Base-by-base conservation (phyloP, 2,329 filamentous ascomycete species). In the Penicillium italicum region DNA sequence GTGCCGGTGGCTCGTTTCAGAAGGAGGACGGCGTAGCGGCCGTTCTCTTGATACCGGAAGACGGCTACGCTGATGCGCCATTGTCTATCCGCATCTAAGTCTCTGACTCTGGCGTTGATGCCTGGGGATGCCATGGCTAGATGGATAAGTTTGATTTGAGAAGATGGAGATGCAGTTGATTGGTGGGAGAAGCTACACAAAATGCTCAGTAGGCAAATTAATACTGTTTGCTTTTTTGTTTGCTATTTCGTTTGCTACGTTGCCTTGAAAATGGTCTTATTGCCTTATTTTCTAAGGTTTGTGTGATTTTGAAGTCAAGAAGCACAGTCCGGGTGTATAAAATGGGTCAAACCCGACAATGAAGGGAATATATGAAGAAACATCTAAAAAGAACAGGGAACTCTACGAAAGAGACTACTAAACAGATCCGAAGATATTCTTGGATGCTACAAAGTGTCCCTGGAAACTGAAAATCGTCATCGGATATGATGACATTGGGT, bases 401-500 rank as follows among this genome's bases (percentile, higher is more conserved):
- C 9, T 9, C 8, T 18, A n/a, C 8, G 10, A 28, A 28, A 5
- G 5, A 28, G 1, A 9, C 26, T 28, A 7, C 8, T 28, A n/a
- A 24, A n/a, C n/a, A n/a, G n/a, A n/a, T n/a, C n/a, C n/a, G n/a
- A n/a, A n/a, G n/a, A n/a, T n/a, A n/a, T n/a, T n/a, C n/a, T 24
- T 24, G 24, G 3, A 24, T 3, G 24, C 24, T 24, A 24, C 24
- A 5, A 24, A 33, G 12, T 33, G 43, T 45, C 20, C 43, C 22
- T 47, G 44, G 44, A 4, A 36, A 16, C 16, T 22, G 12, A 5
- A 24, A 11, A 33, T 10, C 16, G 28, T 48, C 36, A 31, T 53
- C 28, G 24, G n/a, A 28, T 48, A 53, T 42, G 51, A 53, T 49
- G 51, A 53, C 51, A 42, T 53, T 20, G n/a, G n/a, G 42, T 53